phyloP scores from a whole-genome alignment of 1,284 basidiomycete species.

The Malassezia restricta region DNA sequence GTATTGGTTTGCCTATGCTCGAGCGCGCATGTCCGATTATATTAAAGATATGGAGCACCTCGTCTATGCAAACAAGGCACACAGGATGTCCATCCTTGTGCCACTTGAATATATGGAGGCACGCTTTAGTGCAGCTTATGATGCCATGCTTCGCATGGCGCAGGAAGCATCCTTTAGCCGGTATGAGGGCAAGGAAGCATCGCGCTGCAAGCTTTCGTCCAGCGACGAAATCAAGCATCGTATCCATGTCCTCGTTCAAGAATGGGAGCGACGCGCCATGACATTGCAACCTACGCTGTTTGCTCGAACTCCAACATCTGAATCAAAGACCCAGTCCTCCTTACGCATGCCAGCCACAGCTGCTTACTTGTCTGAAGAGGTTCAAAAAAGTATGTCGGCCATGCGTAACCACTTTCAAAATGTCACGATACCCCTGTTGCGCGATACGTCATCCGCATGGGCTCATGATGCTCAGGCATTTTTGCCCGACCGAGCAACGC shows the following conservation, averaged over 20 bases:
- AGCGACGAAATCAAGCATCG: not conserved
- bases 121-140: not conserved
- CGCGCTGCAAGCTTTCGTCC: not conserved
- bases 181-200: not conserved
- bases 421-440: not conserved
- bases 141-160: not conserved
- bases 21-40: conserved; percentile 1
- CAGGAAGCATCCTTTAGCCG: not conserved
- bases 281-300: conserved; percentile 6
- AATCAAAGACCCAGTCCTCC: not conserved
- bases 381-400: not conserved
- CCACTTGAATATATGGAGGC: not conserved
- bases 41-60: conserved; percentile 8
- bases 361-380: not conserved
- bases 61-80: not conserved
- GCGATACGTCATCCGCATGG: not conserved
- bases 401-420: not conserved
- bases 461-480: not conserved
- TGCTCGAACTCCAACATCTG: not conserved
- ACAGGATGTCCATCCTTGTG: not conserved
- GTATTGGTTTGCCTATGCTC: conserved; percentile 11
- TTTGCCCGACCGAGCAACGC: not conserved
- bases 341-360: not conserved
- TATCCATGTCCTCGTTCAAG: not conserved
- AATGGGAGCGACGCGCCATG: conserved; percentile 11